Conservation (phyloP, 305 asterid genomes). For the Plantago coronopus region DNA sequence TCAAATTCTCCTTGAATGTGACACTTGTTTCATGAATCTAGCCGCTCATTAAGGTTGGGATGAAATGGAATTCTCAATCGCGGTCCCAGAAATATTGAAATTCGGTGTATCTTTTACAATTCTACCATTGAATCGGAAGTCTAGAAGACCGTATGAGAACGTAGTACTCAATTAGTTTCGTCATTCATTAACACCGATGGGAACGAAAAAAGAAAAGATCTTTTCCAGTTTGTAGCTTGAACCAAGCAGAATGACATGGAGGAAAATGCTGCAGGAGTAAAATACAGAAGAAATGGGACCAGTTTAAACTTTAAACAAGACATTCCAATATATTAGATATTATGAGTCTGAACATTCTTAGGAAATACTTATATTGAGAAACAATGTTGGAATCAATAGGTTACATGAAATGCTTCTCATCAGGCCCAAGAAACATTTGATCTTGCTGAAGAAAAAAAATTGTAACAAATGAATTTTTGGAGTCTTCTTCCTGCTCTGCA, state of each 20-base stretch:
- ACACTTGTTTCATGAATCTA: slow-evolving; percentile 20
- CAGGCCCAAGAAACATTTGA: slow-evolving; percentile 32
- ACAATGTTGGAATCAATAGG: slow-evolving; percentile 24
- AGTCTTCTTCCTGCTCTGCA: slow-evolving; percentile 24
- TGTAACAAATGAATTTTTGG: slow-evolving; percentile 37
- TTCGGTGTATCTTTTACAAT: neutral
- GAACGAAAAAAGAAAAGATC: neutral
- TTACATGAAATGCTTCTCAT: slow-evolving; percentile 33
- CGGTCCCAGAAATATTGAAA: neutral
- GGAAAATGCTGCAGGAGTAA: slow-evolving; percentile 9
- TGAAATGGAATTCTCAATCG: neutral
- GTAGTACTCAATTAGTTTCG: too few relatives aligned
- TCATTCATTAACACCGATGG: too few relatives aligned
- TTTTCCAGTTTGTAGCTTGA: neutral
- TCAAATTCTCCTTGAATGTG: slow-evolving; percentile 32
- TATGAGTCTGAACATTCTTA: slow-evolving; percentile 28
- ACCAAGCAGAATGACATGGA: neutral
- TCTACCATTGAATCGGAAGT: neutral
- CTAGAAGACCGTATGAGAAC: too few relatives aligned
- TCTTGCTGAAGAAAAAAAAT: slow-evolving; percentile 31
- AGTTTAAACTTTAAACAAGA: slow-evolving; percentile 18
- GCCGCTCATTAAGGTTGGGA: neutral
- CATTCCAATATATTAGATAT: slow-evolving; percentile 34
- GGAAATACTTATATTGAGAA: slow-evolving; percentile 8
- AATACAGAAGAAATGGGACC: slow-evolving; percentile 10